Conservation (phyloP, 2,329 filamentous ascomycete genomes). For the Aspergillus sp. region DNA sequence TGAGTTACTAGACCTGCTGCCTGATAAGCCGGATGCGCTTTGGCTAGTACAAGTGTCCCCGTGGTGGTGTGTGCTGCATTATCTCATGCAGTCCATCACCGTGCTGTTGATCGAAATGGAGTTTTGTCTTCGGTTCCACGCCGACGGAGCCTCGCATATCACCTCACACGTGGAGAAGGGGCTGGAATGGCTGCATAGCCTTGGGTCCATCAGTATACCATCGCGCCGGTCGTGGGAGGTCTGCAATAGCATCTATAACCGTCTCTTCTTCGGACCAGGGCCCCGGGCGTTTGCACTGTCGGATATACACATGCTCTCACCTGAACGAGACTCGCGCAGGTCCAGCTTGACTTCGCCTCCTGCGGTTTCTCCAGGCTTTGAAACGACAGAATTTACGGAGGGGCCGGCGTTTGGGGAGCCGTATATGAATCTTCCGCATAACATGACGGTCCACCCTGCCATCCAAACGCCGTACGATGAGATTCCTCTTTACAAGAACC, state of each 20-base stretch:
- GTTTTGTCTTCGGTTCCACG: constrained; percentile 7
- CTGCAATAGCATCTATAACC: constrained; percentile 6
- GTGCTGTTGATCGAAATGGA: constrained; percentile 35
- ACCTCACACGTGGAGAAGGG: constrained; percentile 3
- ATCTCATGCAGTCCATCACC: constrained; percentile 41
- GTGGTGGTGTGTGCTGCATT: constrained; percentile 45
- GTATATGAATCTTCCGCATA: constrained; percentile 5
- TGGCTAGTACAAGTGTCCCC: constrained; percentile 34
- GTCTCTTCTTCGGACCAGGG: background rate
- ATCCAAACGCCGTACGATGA: constrained; percentile 6
- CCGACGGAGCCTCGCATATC: constrained; percentile 2
- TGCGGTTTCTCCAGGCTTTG: background rate
- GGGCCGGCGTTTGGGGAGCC: background rate
- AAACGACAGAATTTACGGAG: background rate
- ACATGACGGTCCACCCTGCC: constrained; percentile 6
- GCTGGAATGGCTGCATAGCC: background rate
- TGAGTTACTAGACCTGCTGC: constrained; percentile 36
- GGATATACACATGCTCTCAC: background rate
- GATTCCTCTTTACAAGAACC: constrained; percentile 5
- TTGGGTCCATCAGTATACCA: background rate
- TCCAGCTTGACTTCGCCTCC: background rate
- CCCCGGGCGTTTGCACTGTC: background rate
- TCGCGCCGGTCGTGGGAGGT: constrained; percentile 1
- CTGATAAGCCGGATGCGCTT: constrained; percentile 26
- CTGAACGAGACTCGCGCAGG: background rate